These are phyloP conservation scores for Boletus eberwhitei DNA, from an alignment of 768 basidiomycete genomes.

Conservation along the genomic window DNA sequence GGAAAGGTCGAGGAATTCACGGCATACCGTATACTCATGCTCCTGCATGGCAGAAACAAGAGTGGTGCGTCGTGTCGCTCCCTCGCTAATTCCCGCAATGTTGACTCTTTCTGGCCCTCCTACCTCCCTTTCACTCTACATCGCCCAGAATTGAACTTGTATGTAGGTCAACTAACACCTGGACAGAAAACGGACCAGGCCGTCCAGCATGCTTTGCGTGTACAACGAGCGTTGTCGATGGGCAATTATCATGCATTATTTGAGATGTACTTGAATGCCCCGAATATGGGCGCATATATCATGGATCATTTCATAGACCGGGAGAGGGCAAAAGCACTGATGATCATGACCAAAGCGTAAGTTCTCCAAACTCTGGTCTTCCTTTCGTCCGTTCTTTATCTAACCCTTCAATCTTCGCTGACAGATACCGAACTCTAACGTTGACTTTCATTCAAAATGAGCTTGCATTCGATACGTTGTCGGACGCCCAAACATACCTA, in stretches of 20 bases:
- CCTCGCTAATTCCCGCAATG: neutral
- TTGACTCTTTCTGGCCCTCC: neutral
- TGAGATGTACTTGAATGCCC: slow-evolving; percentile 74
- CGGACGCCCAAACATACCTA: slow-evolving; percentile 68
- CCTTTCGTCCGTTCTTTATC: neutral
- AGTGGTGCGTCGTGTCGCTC: slow-evolving; percentile 60
- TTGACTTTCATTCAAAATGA: slow-evolving; percentile 74
- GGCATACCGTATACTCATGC: slow-evolving; percentile 95
- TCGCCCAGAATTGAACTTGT: slow-evolving; percentile 82
- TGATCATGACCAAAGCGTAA: slow-evolving; percentile 91
- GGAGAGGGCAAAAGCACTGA: slow-evolving; percentile 81
- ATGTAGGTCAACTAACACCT: slow-evolving; percentile 95
- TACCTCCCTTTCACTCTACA: neutral
- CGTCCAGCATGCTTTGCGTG: slow-evolving; percentile 85
- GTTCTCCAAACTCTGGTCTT: slow-evolving; percentile 30
- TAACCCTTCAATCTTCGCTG: neutral
- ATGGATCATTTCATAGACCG: slow-evolving; percentile 98
- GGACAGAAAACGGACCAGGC: slow-evolving; percentile 79
- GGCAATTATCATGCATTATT: slow-evolving; percentile 95
- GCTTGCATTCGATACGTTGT: slow-evolving; percentile 75
- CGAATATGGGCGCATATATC: slow-evolving; percentile 97
- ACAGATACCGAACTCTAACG: slow-evolving; percentile 79
- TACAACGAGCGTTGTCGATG: slow-evolving; percentile 85
- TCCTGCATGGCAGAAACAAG: slow-evolving; percentile 89
- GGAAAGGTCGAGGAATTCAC: slow-evolving; percentile 96